Percentiles rank a stretch among this genome's conserved stretches.
Conservation (phyloP, 176 grass and related monocot genomes). For the Rhynchospora pubera region DNA sequence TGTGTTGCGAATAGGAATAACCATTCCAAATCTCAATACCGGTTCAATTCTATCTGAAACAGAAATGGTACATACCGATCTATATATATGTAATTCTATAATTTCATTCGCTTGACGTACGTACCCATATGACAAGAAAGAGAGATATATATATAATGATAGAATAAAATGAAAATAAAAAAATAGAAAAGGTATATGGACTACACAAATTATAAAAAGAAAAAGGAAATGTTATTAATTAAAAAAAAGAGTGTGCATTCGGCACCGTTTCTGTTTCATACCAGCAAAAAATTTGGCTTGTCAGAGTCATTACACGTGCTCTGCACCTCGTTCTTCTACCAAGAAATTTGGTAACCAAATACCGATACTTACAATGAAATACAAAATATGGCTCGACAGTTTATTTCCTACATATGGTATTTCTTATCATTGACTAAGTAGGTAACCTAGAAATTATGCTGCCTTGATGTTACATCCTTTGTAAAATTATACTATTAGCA, state of each 20-base stretch:
- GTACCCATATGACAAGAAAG: background rate
- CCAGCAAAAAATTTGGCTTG: background rate
- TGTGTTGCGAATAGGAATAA: background rate
- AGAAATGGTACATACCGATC: background rate
- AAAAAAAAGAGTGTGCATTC: background rate
- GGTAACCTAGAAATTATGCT: background rate
- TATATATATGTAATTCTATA: background rate
- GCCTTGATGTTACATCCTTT: background rate
- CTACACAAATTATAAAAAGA: background rate
- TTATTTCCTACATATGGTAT: background rate
- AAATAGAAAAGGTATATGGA: background rate
- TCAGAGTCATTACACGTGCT: background rate
- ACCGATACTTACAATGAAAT: background rate
- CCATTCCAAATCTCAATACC: background rate
- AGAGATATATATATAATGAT: background rate
- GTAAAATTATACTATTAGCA: background rate
- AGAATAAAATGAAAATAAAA: background rate
- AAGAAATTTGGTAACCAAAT: slow-evolving; percentile 15
- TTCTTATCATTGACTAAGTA: background rate
- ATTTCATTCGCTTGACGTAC: background rate
- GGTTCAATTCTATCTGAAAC: background rate
- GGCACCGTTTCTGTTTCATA: background rate
- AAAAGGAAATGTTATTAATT: background rate
- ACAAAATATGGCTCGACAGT: background rate
- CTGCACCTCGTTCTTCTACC: background rate